Evolutionary conservation across 2,329 filamentous ascomycete genomes (phyloP), one percentile per base, ranked within the genome.

Genomic region (Karstenula rhodostoma): DNA sequence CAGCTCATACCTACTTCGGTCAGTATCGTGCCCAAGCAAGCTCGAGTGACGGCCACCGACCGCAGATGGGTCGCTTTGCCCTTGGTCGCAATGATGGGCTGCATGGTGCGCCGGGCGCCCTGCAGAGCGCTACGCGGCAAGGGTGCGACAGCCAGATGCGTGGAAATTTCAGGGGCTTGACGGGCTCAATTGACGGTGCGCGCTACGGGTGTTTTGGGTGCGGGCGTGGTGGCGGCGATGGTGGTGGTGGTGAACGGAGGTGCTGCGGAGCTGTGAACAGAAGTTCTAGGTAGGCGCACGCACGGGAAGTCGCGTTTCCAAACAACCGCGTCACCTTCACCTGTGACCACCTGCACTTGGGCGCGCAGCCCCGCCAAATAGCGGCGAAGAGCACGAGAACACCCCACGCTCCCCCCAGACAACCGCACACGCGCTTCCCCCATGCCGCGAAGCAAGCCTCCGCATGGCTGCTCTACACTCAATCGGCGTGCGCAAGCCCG

Each of bases 391-490:
- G 23, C 52, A 10, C 29, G 29, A 29, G 8, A 8, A 2, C 37
- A 17, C 4, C 37, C n/a, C 17, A 17, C 17, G 17, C 13, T 7
- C 37, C 13, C 17, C 37, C 17, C 15, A 40, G 4, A 12, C 13
- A 15, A 53, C 50, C 58, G 61, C 56, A 60, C 63, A 59, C 48
- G 60, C 47, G 40, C 55, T 46, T 57, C 66, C 69, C 68, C 67
- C 70, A 78, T 78, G 75, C 73, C 70, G 68, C 70, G 56, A 59
- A 61, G 58, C 64, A 57, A 64, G 63, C 60, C 56, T 67, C 64
- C 60, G 63, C 61, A 99, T 99, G 96, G 94, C 94, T 69, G 89
- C 91, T 75, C 88, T 97, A 80, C 91, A 88, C 78, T 97, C 94
- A 66, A 86, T 97, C 73, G 95, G 95, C 78, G 85, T 97, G 74